A percentile compares a stretch with the other conserved stretches of the same genome.
Evolutionary conservation across 176 grass and related monocot species (phyloP).

Genomic region (Aegilops bicornis): DNA sequence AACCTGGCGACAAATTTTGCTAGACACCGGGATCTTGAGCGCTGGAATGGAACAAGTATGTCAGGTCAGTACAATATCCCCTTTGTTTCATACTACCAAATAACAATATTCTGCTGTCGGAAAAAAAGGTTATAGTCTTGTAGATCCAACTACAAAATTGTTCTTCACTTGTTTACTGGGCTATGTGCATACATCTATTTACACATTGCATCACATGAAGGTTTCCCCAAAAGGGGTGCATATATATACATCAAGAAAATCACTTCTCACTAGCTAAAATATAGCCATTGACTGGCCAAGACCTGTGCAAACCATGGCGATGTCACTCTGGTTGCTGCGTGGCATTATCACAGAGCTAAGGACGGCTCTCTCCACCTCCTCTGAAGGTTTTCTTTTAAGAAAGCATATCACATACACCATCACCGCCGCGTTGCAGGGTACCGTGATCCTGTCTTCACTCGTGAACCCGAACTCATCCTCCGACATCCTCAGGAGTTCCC

Average conservation of each 20-base stretch:
- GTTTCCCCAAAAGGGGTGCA: neutral
- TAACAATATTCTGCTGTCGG: neutral
- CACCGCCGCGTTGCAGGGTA: constrained; percentile 57
- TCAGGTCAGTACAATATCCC: neutral
- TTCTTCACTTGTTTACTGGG: neutral
- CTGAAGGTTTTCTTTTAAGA: constrained; percentile 45
- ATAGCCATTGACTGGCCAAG: constrained; percentile 37
- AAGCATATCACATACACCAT: constrained; percentile 66
- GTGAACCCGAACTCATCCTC: constrained; percentile 60
- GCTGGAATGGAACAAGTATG: neutral
- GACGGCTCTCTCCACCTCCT: constrained; percentile 58
- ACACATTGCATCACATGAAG: constrained; percentile 11
- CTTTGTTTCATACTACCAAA: neutral
- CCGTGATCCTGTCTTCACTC: constrained; percentile 44
- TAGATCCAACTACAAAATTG: neutral
- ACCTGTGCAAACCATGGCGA: constrained; percentile 7
- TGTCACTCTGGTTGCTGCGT: constrained; percentile 36
- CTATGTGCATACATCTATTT: constrained; percentile 37
- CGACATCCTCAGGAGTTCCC: constrained; percentile 49
- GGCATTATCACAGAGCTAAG: constrained; percentile 51
- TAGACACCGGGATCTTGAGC: neutral
- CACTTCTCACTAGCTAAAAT: constrained; percentile 37
- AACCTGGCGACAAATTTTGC: constrained; percentile 16
- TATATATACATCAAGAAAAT: neutral
- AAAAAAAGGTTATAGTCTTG: no score